These are phyloP conservation scores for Vaccinium myrtillus DNA, from an alignment of 148 eudicot genomes.

Conservation along the genomic window DNA sequence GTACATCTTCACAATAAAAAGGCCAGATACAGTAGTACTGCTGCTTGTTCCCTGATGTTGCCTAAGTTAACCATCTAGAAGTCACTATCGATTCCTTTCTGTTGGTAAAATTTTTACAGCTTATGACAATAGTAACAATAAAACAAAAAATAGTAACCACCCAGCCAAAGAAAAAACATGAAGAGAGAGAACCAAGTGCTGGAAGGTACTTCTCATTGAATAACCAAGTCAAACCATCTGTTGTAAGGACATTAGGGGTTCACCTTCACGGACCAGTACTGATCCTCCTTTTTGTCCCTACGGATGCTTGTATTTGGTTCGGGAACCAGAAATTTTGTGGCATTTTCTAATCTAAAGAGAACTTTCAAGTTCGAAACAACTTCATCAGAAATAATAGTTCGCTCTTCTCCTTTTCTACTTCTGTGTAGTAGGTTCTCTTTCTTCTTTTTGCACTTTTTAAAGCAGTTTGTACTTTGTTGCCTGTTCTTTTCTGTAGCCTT, in stretches of 20 bases:
- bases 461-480: background rate
- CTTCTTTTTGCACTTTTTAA: background rate
- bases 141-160: background rate
- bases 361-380: background rate
- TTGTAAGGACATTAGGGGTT: background rate
- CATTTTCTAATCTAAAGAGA: background rate
- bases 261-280: background rate
- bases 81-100: background rate
- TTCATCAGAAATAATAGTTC: background rate
- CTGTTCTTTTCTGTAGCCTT: background rate
- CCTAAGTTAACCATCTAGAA: background rate
- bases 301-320: background rate
- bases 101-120: background rate
- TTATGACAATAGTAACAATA: background rate
- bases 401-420: background rate
- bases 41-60: conserved; percentile 1
- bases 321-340: background rate
- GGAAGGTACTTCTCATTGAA: background rate
- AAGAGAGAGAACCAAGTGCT: background rate
- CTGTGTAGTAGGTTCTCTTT: background rate
- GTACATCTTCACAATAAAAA: background rate
- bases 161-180: background rate
- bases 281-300: background rate
- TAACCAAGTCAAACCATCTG: background rate
- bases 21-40: background rate